phyloP scores from a whole-genome alignment of 768 basidiomycete genomes.

The Tricholoma hemisulphureum region DNA sequence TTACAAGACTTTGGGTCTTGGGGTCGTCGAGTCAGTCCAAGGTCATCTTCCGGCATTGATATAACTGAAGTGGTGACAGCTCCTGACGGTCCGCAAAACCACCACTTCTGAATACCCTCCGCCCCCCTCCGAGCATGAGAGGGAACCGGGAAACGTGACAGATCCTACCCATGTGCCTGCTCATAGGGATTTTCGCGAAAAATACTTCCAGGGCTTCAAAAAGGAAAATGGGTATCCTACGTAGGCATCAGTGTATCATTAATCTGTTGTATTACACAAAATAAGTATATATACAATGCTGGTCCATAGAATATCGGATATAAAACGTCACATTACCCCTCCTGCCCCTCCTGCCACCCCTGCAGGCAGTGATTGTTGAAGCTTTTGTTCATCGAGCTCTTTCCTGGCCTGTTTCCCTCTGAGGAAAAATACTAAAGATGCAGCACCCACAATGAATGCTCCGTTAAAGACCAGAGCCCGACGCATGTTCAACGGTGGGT shows the following conservation, averaged over 20 bases:
- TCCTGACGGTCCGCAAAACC: slow-evolving; percentile 87
- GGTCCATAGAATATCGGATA: background rate
- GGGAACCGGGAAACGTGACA: slow-evolving; percentile 5
- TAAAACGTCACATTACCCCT: background rate
- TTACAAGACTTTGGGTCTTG: slow-evolving; percentile 93
- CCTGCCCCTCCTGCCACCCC: background rate
- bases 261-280: too few species aligned
- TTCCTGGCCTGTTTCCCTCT: slow-evolving; percentile 63
- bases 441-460: slow-evolving; percentile 39
- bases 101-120: slow-evolving; percentile 43
- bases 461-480: slow-evolving; percentile 68
- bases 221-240: slow-evolving; percentile 25
- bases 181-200: slow-evolving; percentile 85
- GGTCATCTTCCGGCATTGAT: background rate
- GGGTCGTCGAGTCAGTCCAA: slow-evolving; percentile 76
- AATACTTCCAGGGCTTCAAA: slow-evolving; percentile 84
- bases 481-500: slow-evolving; percentile 75
- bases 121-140: slow-evolving; percentile 51
- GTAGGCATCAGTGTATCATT: too few species aligned
- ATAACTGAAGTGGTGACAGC: slow-evolving; percentile 41
- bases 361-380: slow-evolving; percentile 1
- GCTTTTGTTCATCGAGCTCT: slow-evolving; percentile 57
- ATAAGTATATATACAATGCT: background rate
- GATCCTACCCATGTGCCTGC: slow-evolving; percentile 59
- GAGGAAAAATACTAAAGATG: slow-evolving; percentile 47